These are phyloP conservation scores for Tetrapisispora iriomotensis DNA, from an alignment of 805 yeast genomes.

Conservation along the genomic window DNA sequence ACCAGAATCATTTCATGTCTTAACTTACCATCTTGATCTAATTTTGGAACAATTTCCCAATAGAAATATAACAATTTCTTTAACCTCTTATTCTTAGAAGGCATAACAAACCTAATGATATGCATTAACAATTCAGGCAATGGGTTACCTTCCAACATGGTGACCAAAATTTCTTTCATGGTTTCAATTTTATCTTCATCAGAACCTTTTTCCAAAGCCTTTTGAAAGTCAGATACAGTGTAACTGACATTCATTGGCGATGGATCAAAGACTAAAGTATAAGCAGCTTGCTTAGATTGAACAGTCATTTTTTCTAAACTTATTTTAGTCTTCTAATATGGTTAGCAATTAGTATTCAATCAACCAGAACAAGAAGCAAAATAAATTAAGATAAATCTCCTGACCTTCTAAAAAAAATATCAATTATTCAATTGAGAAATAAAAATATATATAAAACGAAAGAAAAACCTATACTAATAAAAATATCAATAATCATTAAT, in stretches of 20 bases:
- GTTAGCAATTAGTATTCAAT: not conserved
- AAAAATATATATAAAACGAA: no score
- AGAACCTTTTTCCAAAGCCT: slow-evolving; percentile 73
- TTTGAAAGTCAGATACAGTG: slow-evolving; percentile 63
- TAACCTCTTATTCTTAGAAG: slow-evolving; percentile 80
- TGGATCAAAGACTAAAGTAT: slow-evolving; percentile 74
- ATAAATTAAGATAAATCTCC: no score
- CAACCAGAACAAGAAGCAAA: no score
- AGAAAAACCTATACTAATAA: no score
- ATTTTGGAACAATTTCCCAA: slow-evolving; percentile 96
- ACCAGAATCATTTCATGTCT: slow-evolving; percentile 98
- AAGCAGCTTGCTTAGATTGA: slow-evolving; percentile 36
- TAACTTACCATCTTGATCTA: slow-evolving; percentile 78
- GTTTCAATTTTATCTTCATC: slow-evolving; percentile 83
- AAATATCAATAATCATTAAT: no score
- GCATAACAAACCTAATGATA: slow-evolving; percentile 94
- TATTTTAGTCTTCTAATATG: not conserved
- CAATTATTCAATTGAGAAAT: no score
- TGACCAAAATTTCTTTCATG: slow-evolving; percentile 77
- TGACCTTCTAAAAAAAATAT: no score
- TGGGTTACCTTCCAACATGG: slow-evolving; percentile 87
- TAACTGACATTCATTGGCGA: slow-evolving; percentile 48
- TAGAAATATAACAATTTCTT: slow-evolving; percentile 88
- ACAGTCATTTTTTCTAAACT: slow-evolving; percentile 10
- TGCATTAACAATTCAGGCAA: slow-evolving; percentile 93